Evolutionary conservation across 2,329 filamentous ascomycete genomes (phyloP).

Genomic region (Nothophoma quercina): DNA sequence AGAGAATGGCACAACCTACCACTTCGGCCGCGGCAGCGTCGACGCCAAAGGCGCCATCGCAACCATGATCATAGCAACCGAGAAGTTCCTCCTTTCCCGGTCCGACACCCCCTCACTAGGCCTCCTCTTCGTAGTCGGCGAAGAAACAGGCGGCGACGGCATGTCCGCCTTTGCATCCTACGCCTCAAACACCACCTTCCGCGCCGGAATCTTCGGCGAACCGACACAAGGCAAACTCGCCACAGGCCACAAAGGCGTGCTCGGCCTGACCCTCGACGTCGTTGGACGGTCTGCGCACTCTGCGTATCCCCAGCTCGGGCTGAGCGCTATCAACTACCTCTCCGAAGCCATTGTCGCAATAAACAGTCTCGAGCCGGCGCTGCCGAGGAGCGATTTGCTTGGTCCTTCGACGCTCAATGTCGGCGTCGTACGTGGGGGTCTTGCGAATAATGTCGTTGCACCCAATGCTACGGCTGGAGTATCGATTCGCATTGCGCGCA

Average conservation of each 20-base stretch:
- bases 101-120: constrained; percentile 47
- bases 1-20: constrained; percentile 59
- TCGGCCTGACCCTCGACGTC: constrained; percentile 70
- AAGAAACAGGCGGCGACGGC: constrained; percentile 80
- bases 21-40: constrained; percentile 73
- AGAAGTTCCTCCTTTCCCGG: constrained; percentile 57
- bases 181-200: constrained; percentile 54
- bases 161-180: constrained; percentile 65
- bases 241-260: constrained; percentile 85
- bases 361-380: constrained; percentile 52
- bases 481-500: constrained; percentile 56
- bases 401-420: constrained; percentile 79
- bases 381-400: constrained; percentile 53
- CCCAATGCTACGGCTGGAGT: constrained; percentile 73
- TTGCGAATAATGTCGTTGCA: constrained; percentile 86
- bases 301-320: constrained; percentile 87
- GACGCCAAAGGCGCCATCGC: constrained; percentile 67
- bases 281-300: constrained; percentile 81
- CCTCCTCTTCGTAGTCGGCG: constrained; percentile 74
- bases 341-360: constrained; percentile 72
- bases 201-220: constrained; percentile 86
- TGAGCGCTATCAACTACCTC: constrained; percentile 81
- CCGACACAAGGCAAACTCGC: constrained; percentile 88
- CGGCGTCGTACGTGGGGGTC: constrained; percentile 78
- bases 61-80: constrained; percentile 73